Percentiles rank a stretch among this genome's conserved stretches.
Evolutionary conservation across 306 rosid species (phyloP).

Genomic region (Coriaria nepalensis): DNA sequence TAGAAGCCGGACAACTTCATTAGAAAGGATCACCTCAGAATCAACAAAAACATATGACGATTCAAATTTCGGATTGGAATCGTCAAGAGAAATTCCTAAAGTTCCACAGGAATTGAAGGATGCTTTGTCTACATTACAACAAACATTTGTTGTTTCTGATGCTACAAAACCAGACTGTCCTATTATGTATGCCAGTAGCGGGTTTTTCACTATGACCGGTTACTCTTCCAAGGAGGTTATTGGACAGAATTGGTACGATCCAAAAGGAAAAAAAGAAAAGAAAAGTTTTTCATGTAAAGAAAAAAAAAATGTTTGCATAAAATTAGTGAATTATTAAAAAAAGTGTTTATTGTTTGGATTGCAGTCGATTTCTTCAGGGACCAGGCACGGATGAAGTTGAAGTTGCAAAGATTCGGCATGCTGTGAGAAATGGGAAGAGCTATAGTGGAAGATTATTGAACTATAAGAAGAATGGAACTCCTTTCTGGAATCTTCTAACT

Average conservation of each 20-base stretch:
- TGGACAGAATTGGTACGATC: conserved; percentile 72
- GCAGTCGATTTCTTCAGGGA: conserved; percentile 98
- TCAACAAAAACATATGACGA: conserved; percentile 46
- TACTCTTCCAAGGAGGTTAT: conserved; percentile 73
- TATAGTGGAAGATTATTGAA: conserved; percentile 79
- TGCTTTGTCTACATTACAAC: conserved; percentile 66
- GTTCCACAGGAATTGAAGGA: conserved; percentile 70
- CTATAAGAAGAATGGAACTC: conserved; percentile 89
- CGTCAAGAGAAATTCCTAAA: conserved; percentile 38
- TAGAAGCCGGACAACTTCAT: conserved; percentile 19
- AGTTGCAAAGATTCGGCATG: conserved; percentile 68
- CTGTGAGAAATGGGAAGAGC: conserved; percentile 49
- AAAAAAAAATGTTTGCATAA: too few species aligned
- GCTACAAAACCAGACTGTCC: conserved; percentile 96
- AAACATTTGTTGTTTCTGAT: conserved; percentile 93
- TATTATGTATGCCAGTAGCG: conserved; percentile 81
- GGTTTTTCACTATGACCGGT: conserved; percentile 83
- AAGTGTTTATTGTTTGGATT: conserved; percentile 6
- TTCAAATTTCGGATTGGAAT: conserved; percentile 27
- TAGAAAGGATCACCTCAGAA: conserved; percentile 23
- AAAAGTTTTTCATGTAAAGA: too few species aligned
- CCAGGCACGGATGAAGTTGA: conserved; percentile 67
- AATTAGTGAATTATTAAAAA: too few species aligned
- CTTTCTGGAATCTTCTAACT: conserved; percentile 97
- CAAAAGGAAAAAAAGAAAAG: too few species aligned